A percentile compares a stretch with the other conserved stretches of the same genome.
These are phyloP conservation scores for Coemansia sp. DNA, from an alignment of 192 early-diverging fungal genomes.

Conservation along the genomic window DNA sequence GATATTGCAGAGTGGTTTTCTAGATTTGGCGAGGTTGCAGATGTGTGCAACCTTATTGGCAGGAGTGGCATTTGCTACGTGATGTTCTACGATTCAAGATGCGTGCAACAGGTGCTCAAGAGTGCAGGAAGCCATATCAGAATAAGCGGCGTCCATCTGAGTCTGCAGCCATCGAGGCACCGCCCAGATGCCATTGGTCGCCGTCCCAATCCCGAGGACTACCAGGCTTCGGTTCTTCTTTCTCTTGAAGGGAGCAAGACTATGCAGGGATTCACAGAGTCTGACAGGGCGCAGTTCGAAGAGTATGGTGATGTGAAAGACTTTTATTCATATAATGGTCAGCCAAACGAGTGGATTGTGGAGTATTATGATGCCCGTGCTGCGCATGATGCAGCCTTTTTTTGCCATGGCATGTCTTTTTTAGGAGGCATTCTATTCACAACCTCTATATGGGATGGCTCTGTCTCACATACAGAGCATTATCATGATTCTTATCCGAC, in stretches of 20 bases:
- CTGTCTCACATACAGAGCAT: not conserved
- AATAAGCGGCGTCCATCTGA: slow-evolving; percentile 1
- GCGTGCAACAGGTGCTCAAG: slow-evolving; percentile 8
- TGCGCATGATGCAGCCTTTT: slow-evolving; percentile 14
- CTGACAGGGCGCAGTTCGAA: slow-evolving; percentile 22
- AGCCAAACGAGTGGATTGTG: slow-evolving; percentile 25
- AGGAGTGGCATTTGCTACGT: slow-evolving; percentile 37
- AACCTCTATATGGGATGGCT: slow-evolving; percentile 38
- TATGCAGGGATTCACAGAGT: slow-evolving; percentile 4
- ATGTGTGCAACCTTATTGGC: slow-evolving; percentile 12
- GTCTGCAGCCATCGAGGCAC: slow-evolving; percentile 17
- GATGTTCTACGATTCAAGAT: slow-evolving; percentile 37
- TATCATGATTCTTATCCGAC: not conserved
- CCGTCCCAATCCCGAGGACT: slow-evolving; percentile 9
- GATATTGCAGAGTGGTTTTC: slow-evolving; percentile 20
- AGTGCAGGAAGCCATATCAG: slow-evolving; percentile 7
- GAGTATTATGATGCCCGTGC: slow-evolving; percentile 40
- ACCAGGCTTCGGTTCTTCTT: slow-evolving; percentile 32
- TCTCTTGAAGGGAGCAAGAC: slow-evolving; percentile 16
- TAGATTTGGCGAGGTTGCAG: slow-evolving; percentile 31
- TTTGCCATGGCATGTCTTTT: slow-evolving; percentile 11
- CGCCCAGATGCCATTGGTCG: slow-evolving; percentile 22
- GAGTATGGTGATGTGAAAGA: slow-evolving; percentile 21
- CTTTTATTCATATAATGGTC: slow-evolving; percentile 18
- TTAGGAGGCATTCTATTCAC: slow-evolving; percentile 20